phyloP scores from a whole-genome alignment of 75 land plant species.

The Pinus taeda region DNA sequence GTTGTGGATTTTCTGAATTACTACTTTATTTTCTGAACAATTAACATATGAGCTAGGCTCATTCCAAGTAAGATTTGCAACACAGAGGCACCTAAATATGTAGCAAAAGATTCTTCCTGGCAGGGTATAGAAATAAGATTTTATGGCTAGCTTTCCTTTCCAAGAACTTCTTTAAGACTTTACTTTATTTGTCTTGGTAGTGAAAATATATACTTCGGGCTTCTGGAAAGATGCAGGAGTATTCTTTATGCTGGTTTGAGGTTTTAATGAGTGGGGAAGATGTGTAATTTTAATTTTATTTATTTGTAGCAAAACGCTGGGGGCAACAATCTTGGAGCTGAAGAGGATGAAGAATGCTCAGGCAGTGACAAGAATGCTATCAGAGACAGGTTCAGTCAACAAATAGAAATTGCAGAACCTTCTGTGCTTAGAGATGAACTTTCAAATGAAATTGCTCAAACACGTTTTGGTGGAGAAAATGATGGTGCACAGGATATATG shows the following conservation, averaged over 20 bases:
- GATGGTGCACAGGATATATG: background rate
- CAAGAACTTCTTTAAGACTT: background rate
- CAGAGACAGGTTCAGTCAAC: background rate
- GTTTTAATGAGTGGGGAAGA: background rate
- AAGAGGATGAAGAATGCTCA: background rate
- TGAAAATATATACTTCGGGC: background rate
- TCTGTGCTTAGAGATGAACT: background rate
- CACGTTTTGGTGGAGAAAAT: background rate
- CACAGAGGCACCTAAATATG: background rate
- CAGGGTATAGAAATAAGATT: background rate
- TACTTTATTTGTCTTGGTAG: background rate
- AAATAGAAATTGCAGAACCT: conserved; percentile 1
- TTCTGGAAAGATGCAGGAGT: background rate
- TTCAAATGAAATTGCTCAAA: background rate
- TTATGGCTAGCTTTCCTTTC: background rate
- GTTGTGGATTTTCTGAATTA: background rate
- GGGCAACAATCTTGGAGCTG: background rate
- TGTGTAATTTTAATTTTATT: background rate
- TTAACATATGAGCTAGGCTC: background rate
- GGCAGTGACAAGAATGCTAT: background rate
- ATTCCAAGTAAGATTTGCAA: too few species aligned
- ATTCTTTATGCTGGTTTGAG: background rate
- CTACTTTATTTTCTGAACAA: background rate
- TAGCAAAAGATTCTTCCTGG: background rate
- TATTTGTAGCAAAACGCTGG: conserved; percentile 2